Evolutionary conservation across 1,284 basidiomycete species (phyloP), one percentile per base, ranked within the genome.

Genomic region (Pholiota adiposa): DNA sequence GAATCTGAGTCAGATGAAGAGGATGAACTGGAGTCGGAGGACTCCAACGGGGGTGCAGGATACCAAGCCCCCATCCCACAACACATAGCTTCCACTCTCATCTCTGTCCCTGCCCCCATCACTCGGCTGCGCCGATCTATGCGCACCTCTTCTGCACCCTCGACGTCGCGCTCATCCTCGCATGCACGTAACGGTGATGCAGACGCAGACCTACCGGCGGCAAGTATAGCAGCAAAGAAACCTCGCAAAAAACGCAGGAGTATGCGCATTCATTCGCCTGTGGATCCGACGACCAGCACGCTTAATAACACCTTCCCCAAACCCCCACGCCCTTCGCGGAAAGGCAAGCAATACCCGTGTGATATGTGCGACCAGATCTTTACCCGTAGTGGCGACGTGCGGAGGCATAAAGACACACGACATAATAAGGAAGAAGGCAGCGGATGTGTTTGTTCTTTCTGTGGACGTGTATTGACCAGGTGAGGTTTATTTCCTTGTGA

Each of bases 331-430:
- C 64, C 63, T 11, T 63, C 63, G 21, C 54, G 64, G 38, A 67
- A 63, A 54, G 21, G 60, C 40, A 67, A 67, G 51, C 34, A 60
- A 38, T 64, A 65, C 49, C 59, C 64, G 7, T 67, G 64, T 34
- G 66, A 67, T 56, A 56, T 67, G 38, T 67, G 66, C 34, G 66
- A 56, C 2, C 66, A 67, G 38, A 63, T 67, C 18, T 67, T 67
- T 38, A 65, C 66, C 36, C 51, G 66, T 34, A 65, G 64, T 43
- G 66, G 66, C 38, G 66, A 67, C 61, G 66, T 67, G 58, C 57
- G 61, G 43, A 58, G 66, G 41, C 66, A 67, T 44, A 65, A 67
- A 59, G 62, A 61, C 16, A 61, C 58, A 18, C 63, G 66, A 43
- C 66, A 46, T 27, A 46, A 67, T 52, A 56, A 51, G 51, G 62